Base-by-base conservation (phyloP, 208 protist species). In the Histomonas meleagridis region DNA sequence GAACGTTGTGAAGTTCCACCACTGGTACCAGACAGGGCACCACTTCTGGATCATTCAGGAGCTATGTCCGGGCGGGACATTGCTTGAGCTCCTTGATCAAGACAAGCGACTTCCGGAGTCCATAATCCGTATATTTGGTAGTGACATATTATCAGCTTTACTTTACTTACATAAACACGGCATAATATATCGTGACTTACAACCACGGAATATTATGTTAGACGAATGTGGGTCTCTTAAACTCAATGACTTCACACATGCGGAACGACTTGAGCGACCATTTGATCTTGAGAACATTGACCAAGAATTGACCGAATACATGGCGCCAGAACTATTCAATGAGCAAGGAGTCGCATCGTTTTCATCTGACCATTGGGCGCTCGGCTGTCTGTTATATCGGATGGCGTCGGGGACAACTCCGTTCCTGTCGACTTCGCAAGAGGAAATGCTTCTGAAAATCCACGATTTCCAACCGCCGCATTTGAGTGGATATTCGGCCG, bases 141-240 rank as follows among this genome's bases (percentile, higher is more conserved):
- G 26, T 35, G 70, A 81, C 21, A 14, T 81, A 23, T 21, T 81
- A 12, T 32, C 26, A 46, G 70, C 70, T 26, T 51, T 81, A 9
- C n/a, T 81, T n/a, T 81, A 81, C n/a, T 81, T 81, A 51, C 70
- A 81, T 28, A 18, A 32, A 51, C 48, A 81, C n/a, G 70, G 70
- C 1, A 43, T 81, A 32, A 81, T 81, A 51, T 51, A 51, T 26
- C 9, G 40, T 32, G 70, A 81, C n/a, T 46, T 81, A 23, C 70
- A 81, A n/a, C 70, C 70, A n/a, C 9, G 70, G n/a, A 81, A 81
- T 51, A 81, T 81, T n/a, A 32, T 81, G 14, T 23, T 81, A 2
- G 35, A 81, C 21, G 70, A 81, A 51, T 81, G 70, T 35, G 70
- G 70, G 51, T 51, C 12, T 23, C 43, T 81, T 21, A 81, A 81